phyloP scores from a whole-genome alignment of 805 yeast genomes.

The Martiniozyma abietophila region DNA sequence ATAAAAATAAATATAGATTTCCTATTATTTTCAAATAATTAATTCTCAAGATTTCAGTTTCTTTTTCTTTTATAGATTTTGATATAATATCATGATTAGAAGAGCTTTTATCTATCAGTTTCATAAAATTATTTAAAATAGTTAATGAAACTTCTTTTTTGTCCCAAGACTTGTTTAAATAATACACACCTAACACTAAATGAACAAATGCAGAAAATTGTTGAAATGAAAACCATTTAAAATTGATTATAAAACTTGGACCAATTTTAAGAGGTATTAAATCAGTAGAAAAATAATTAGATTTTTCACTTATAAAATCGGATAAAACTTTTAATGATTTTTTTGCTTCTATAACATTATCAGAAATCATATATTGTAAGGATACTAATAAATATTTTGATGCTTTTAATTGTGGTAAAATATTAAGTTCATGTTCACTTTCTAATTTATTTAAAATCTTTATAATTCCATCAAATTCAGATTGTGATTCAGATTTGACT shows the following conservation, averaged over 20 bases:
- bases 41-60: too few species aligned
- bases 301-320: constrained; percentile 1
- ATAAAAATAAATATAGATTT: too few species aligned
- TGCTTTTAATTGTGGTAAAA: constrained; percentile 28
- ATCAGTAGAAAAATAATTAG: too few species aligned
- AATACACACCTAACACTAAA: constrained; percentile 34
- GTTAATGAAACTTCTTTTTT: constrained; percentile 16
- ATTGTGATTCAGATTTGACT: constrained; percentile 23
- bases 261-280: too few species aligned
- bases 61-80: too few species aligned
- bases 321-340: constrained; percentile 15
- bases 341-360: constrained; percentile 19
- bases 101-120: constrained; percentile 18
- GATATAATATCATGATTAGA: neutral
- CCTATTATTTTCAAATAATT: too few species aligned
- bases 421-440: neutral
- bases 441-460: constrained; percentile 14
- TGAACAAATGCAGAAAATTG: constrained; percentile 35
- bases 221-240: constrained; percentile 34
- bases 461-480: constrained; percentile 15
- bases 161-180: constrained; percentile 29
- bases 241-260: constrained; percentile 17
- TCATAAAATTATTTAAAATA: constrained; percentile 12
- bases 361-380: constrained; percentile 13
- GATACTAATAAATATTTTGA: constrained; percentile 21